phyloP scores from a whole-genome alignment of 2,329 filamentous ascomycete genomes.

The Microsporum audouinii region DNA sequence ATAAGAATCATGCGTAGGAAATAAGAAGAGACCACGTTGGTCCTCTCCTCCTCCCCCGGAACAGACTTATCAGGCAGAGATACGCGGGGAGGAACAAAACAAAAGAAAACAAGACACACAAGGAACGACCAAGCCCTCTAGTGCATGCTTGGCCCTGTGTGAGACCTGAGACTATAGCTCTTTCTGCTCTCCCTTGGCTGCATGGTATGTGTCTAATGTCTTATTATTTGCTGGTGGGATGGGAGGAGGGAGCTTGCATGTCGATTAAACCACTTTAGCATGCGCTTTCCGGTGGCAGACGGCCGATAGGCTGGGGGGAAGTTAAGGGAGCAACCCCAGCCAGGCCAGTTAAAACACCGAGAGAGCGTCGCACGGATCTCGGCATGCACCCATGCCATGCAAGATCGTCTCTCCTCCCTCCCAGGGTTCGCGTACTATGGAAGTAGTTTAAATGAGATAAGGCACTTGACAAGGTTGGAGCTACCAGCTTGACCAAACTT shows the following conservation, averaged over 20 bases:
- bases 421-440: not conserved
- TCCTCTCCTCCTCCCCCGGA: not conserved
- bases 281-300: not conserved
- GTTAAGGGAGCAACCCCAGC: too few species aligned
- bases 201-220: not conserved
- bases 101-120: not conserved
- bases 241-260: too few species aligned
- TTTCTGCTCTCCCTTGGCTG: not conserved
- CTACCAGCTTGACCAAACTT: not conserved
- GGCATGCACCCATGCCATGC: not conserved
- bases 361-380: not conserved
- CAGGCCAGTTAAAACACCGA: too few species aligned
- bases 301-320: not conserved
- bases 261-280: too few species aligned
- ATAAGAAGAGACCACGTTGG: constrained; percentile 1
- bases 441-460: constrained; percentile 1
- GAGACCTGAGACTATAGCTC: not conserved
- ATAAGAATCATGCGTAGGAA: not conserved
- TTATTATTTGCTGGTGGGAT: too few species aligned
- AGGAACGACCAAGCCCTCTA: not conserved
- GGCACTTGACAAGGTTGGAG: not conserved
- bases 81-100: not conserved
- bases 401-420: not conserved
- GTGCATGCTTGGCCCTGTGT: not conserved
- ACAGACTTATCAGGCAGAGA: not conserved